A percentile compares a stretch with the other conserved stretches of the same genome.
These are phyloP conservation scores for Penicillium sp. DNA, from an alignment of 2,329 filamentous ascomycete species.

Conservation along the genomic window DNA sequence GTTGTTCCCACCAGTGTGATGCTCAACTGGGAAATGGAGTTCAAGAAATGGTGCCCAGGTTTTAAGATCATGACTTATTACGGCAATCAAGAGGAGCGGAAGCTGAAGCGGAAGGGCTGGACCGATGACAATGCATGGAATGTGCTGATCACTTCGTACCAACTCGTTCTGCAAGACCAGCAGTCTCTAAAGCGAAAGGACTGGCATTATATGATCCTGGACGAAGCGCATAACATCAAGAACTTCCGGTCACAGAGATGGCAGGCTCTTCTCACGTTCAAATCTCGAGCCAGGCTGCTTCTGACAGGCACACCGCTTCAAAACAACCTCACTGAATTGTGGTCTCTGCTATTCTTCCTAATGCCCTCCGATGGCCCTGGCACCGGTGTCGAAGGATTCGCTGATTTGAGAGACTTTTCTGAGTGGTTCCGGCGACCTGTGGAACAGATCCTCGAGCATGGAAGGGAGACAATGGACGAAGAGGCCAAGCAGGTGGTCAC, in stretches of 20 bases:
- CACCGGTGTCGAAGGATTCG: conserved; percentile 81
- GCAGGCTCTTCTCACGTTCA: conserved; percentile 91
- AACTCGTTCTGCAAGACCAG: conserved; percentile 89
- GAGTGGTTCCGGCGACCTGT: conserved; percentile 94
- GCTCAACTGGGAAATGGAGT: conserved; percentile 99
- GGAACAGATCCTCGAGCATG: conserved; percentile 92
- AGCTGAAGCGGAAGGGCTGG: conserved; percentile 87
- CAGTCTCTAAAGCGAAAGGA: conserved; percentile 85
- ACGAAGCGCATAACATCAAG: conserved; percentile 99
- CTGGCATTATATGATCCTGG: conserved; percentile 98
- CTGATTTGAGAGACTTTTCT: conserved; percentile 90
- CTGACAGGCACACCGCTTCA: conserved; percentile 93
- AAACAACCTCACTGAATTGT: conserved; percentile 93
- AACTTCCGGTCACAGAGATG: conserved; percentile 97
- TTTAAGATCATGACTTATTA: conserved; percentile 99
- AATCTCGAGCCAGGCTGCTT: conserved; percentile 78
- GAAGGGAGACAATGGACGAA: conserved; percentile 87
- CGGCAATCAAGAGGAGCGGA: conserved; percentile 85
- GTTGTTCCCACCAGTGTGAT: conserved; percentile 98
- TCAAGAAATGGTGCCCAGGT: conserved; percentile 95
- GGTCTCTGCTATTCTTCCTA: conserved; percentile 93
- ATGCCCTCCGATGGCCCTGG: conserved; percentile 75
- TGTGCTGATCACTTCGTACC: conserved; percentile 95
- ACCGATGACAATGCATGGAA: conserved; percentile 92
- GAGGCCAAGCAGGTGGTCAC: conserved; percentile 87